Base-by-base conservation (phyloP, 23 red algal genomes). In the Gracilaria domingensis region DNA sequence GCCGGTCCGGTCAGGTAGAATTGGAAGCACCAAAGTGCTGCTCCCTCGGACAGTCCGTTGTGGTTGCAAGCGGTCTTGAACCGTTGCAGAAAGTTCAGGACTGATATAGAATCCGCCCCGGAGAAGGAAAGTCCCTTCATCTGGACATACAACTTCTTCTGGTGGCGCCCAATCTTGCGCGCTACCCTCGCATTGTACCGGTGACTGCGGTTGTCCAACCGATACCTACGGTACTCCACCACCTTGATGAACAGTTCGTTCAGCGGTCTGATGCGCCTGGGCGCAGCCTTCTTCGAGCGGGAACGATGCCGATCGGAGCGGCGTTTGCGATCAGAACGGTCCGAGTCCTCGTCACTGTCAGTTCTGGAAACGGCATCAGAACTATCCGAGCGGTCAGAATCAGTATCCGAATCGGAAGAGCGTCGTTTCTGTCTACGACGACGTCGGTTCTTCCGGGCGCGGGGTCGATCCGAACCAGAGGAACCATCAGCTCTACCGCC, bases 141-240 rank as follows among this genome's bases (percentile, higher is more conserved):
- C 83, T 87, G 83, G 23, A 87, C 83, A 58, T 24, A 13, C 62
- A 87, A 50, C 8, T 55, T 44, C 83, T 75, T 74, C 16, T 39
- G 54, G 39, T 67, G 65, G 40, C 20, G 38, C 32, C 21, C 35
- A 26, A 67, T 40, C 45, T 84, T 67, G 17, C 58, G 0, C 26
- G 45, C 51, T 29, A 84, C 80, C 42, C 60, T 17, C 30, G 34
- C 24, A 0, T 4, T 4, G 23, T 84, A 84, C 80, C 0, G 18
- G 4, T 17, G 32, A 12, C 40, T 61, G 16, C 34, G 13, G 14
- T 84, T 67, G 12, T 64, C 0, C 8, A 84, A 11, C 28, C 53
- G 51, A 64, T 84, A 84, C 28, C 53, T 21, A 30, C 58, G 29
- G 28, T 84, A 64, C 12, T 64, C 58, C 54, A 84, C 54, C 13